A percentile compares a stretch with the other conserved stretches of the same genome.
Conservation (phyloP, 169 alveolate genomes). For the Plasmodium yoelii region DNA sequence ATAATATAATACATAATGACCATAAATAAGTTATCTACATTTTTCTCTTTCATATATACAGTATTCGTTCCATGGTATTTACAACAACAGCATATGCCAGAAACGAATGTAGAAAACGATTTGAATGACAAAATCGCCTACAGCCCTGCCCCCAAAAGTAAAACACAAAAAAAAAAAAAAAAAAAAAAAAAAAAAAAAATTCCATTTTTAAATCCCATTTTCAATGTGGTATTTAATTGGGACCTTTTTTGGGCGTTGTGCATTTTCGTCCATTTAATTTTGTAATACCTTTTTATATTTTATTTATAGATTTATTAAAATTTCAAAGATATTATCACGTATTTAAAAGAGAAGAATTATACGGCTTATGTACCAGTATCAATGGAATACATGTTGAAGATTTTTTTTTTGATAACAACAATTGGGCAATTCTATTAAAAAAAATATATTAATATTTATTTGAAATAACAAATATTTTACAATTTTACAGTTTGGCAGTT, state of each 20-base stretch:
- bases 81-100: conserved; percentile 85
- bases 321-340: conserved; percentile 93
- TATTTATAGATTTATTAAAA: conserved; percentile 60
- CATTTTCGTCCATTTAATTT: not conserved
- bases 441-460: conserved; percentile 16
- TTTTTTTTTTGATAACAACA: conserved; percentile 77
- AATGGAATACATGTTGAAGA: conserved; percentile 69
- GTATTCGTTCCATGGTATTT: conserved; percentile 93
- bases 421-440: conserved; percentile 79
- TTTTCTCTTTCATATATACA: conserved; percentile 18
- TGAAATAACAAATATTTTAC: no score
- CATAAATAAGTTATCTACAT: not conserved
- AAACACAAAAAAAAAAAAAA: no score
- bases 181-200: no score
- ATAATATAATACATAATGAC: not conserved
- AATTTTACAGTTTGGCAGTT: no score
- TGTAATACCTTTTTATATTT: not conserved
- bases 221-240: no score
- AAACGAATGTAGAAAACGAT: conserved; percentile 24
- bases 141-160: no score
- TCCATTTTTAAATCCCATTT: no score
- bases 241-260: not conserved
- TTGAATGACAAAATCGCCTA: no score
- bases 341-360: conserved; percentile 92
- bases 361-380: conserved; percentile 82